Evolutionary conservation across 768 basidiomycete species (phyloP).

Genomic region (Rhizopogon salebrosus): DNA sequence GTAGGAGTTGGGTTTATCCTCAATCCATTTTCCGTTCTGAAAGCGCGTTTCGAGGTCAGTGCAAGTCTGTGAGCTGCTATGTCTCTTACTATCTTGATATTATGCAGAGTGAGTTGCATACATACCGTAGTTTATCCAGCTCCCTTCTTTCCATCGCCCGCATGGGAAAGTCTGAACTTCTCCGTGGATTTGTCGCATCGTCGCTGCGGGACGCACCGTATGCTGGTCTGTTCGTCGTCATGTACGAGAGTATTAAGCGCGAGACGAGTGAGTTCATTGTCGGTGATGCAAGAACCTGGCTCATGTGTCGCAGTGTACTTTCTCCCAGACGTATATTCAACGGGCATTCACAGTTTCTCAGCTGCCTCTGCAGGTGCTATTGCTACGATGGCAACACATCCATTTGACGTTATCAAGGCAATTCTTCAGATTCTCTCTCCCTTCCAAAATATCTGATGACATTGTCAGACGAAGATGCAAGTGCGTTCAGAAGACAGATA

Average conservation of each 20-base stretch:
- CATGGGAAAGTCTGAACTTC: conserved; percentile 74
- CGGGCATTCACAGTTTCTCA: conserved; percentile 54
- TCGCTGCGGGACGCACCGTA: conserved; percentile 94
- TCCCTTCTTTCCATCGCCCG: conserved; percentile 57
- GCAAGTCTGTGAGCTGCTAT: neutral
- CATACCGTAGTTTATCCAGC: conserved; percentile 55
- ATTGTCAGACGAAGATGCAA: conserved; percentile 79
- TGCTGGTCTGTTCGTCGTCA: conserved; percentile 83
- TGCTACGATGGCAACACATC: conserved; percentile 83
- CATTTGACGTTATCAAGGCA: conserved; percentile 93
- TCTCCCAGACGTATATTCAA: conserved; percentile 38
- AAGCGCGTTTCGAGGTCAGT: conserved; percentile 85
- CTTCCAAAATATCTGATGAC: conserved; percentile 1
- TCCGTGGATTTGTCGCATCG: conserved; percentile 83
- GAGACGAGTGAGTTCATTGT: conserved; percentile 49
- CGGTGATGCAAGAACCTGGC: conserved; percentile 4
- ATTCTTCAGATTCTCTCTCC: neutral
- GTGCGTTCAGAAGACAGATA: conserved; percentile 77
- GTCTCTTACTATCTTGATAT: neutral
- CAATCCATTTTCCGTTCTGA: conserved; percentile 88
- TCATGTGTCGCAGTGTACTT: conserved; percentile 30
- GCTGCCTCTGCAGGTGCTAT: conserved; percentile 80
- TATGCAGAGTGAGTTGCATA: conserved; percentile 72
- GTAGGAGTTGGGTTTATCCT: conserved; percentile 77
- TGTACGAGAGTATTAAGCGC: conserved; percentile 83